Conservation (phyloP, 768 basidiomycete genomes). For the Termitomyces eurrhizus region DNA sequence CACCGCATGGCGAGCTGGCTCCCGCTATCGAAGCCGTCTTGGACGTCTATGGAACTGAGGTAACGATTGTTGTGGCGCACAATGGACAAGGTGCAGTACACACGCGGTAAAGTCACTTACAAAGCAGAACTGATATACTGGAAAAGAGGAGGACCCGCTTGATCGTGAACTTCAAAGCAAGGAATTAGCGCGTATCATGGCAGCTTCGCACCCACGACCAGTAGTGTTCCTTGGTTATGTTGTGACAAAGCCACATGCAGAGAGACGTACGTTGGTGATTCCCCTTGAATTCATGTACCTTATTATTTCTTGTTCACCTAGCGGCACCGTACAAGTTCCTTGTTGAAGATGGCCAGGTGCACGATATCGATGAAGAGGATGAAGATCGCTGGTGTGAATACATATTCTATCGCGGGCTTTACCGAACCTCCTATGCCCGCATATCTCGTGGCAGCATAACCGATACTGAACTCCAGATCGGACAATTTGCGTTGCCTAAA, state of each 20-base stretch:
- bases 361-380: slow-evolving; percentile 78
- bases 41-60: slow-evolving; percentile 71
- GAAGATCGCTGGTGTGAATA: slow-evolving; percentile 86
- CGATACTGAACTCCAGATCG: slow-evolving; percentile 88
- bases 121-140: neutral
- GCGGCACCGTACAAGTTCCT: slow-evolving; percentile 76
- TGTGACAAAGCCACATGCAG: slow-evolving; percentile 62
- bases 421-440: slow-evolving; percentile 78
- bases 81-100: slow-evolving; percentile 74
- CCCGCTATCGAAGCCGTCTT: slow-evolving; percentile 87
- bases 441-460: slow-evolving; percentile 81
- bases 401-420: slow-evolving; percentile 78
- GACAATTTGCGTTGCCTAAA: slow-evolving; percentile 74
- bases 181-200: slow-evolving; percentile 79
- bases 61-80: slow-evolving; percentile 84
- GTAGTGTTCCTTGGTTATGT: slow-evolving; percentile 82
- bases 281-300: slow-evolving; percentile 9
- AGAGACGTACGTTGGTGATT: slow-evolving; percentile 47
- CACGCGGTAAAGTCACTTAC: neutral
- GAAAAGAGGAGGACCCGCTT: slow-evolving; percentile 79
- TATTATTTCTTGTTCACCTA: slow-evolving; percentile 19
- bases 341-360: slow-evolving; percentile 71
- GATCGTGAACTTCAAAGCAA: slow-evolving; percentile 84
- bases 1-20: slow-evolving; percentile 81
- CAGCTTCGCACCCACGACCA: slow-evolving; percentile 62